Evolutionary conservation across 1,284 basidiomycete genomes (phyloP), one percentile per base, ranked within the genome.

Genomic region (Ustilago curta): DNA sequence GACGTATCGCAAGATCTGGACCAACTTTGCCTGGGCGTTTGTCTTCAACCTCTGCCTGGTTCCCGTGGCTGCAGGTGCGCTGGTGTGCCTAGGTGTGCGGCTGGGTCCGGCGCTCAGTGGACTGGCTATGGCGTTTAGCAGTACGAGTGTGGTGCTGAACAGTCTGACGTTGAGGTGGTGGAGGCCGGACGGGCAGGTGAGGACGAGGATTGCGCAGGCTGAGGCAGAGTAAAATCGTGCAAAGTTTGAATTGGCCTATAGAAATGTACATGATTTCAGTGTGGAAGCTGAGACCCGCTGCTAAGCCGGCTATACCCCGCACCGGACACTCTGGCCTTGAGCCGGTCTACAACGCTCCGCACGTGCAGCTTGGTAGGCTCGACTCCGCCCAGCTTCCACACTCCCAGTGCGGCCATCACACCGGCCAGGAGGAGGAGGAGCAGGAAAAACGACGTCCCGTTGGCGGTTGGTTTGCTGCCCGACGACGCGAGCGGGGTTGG

Each of bases 71-170:
- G 63, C 75, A 2, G 75, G 75, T 8, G 62, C 57, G 12, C 21
- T 77, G 21, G 44, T 53, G 0, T 55, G 39, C 6, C 21, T 45
- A 1, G 70, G 62, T 1, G 35, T 74, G 4, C 48, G 39, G n/a
- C 29, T 79, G 4, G 64, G 70, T 7, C 76, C 77, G 12, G 56
- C 48, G 18, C 49, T 69, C 37, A 65, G 60, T 31, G 71, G 75
- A 2, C 23, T 79, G 6, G 72, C 71, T 4, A 79, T 79, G 77
- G 76, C 77, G 21, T 61, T 72, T n/a, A 75, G 70, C 18, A 56
- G 52, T 8, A 64, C 65, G 1, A 67, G 62, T 21, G 71, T 79
- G 12, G 63, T 79, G 18, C 23, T 75, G 29, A 75, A 70, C 43
- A 65, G 71, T 43, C 37, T 78, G 37, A 64, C 60, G 7, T 35